phyloP scores from a whole-genome alignment of 805 yeast species.

The Barnettozyma siamensis region DNA sequence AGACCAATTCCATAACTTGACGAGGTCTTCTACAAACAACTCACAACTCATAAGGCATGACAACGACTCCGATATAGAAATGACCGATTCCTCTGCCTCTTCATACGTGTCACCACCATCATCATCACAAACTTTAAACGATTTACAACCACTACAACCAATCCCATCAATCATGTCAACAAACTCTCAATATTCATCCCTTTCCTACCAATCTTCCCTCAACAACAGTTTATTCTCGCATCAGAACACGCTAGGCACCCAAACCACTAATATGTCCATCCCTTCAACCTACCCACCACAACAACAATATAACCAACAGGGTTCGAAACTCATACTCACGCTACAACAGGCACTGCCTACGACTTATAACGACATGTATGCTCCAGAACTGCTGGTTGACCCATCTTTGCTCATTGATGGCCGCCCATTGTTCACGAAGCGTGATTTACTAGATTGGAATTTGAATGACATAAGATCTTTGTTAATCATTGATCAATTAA shows the following conservation, averaged over 20 bases:
- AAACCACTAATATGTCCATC: conserved; percentile 13
- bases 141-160: conserved; percentile 20
- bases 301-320: conserved; percentile 6
- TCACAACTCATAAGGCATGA: conserved; percentile 11
- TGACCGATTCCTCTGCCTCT: conserved; percentile 2
- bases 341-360: conserved; percentile 49
- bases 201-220: conserved; percentile 9
- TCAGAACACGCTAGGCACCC: conserved; percentile 17
- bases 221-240: conserved; percentile 18
- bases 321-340: conserved; percentile 19
- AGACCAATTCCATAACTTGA: conserved; percentile 6
- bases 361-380: conserved; percentile 48
- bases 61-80: conserved; percentile 11
- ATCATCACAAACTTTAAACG: too few species aligned
- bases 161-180: conserved; percentile 21
- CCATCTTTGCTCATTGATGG: conserved; percentile 45
- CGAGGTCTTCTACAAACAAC: conserved; percentile 9
- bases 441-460: conserved; percentile 66
- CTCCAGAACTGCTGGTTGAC: conserved; percentile 46
- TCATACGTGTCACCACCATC: conserved; percentile 1
- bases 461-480: conserved; percentile 63
- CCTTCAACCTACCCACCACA: conserved; percentile 4
- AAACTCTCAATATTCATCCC: conserved; percentile 7
- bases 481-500: conserved; percentile 40
- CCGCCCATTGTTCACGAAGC: conserved; percentile 55